Base-by-base conservation (phyloP, 129 eudicot species). In the Gnaphalium uliginosum region DNA sequence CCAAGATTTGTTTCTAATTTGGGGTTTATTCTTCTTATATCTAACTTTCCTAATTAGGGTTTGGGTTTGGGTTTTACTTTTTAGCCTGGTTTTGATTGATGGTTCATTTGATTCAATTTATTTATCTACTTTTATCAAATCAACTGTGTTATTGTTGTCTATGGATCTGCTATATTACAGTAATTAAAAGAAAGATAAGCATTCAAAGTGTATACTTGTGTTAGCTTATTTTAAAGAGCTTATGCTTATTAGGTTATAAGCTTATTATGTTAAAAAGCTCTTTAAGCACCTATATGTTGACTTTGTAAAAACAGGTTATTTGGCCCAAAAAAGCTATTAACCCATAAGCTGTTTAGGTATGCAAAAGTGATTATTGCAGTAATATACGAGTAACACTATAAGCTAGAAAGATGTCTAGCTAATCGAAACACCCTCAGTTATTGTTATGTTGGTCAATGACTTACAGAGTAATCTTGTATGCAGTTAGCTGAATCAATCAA, bases 401-500 rank as follows among this genome's bases (percentile, higher is more conserved):
- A 43, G 18, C 51, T 43, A 43, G 3, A 43, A 43, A 43, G 51
- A 46, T 14, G 53, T 46, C 6, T 58, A 58, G 66, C 8, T 25
- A 22, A 46, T 46, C 5, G 6, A 43, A 43, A 43, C 3, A 46
- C 18, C 6, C 51, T n/a, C 53, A 46, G 4, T 14, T 11, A 46
- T 46, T 13, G 6, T 14, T 46, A 46, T 46, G 53, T 46, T 46
- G 14, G n/a, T 14, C 6, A 46, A 46, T 46, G 53, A 46, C n/a
- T 46, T 14, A 46, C 53, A 46, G 5, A 46, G 53, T 60, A 27
- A 23, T 2, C 10, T 58, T 48, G 37, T 54, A 11, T 69, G 70
- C 63, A 69, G 61, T 21, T 60, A 27, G 72, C 5, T 14, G 59
- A 70, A 29, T 61, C 65, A 48, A 61, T 48, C 65, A 27, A 23